A percentile compares a stretch with the other conserved stretches of the same genome.
phyloP scores from a whole-genome alignment of 2,329 filamentous ascomycete genomes.

The Alternaria burnsii region DNA sequence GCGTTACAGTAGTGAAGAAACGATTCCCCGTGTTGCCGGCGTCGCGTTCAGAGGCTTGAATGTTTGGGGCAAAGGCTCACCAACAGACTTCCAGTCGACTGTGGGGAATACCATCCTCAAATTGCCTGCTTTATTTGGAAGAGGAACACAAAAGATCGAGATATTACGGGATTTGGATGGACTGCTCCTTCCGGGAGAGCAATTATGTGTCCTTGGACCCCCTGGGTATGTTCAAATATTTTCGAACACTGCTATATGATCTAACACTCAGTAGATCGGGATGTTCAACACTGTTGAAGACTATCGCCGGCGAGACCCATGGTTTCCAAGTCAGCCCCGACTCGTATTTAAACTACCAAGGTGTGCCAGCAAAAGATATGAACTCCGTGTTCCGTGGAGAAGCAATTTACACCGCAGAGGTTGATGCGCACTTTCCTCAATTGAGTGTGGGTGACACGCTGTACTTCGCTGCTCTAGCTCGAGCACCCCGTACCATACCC shows the following conservation, averaged over 20 bases:
- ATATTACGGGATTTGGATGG: constrained; percentile 74
- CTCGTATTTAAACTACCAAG: constrained; percentile 83
- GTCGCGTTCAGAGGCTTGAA: constrained; percentile 70
- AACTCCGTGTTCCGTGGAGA: constrained; percentile 78
- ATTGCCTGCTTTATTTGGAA: constrained; percentile 62
- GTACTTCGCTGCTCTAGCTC: constrained; percentile 70
- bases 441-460: constrained; percentile 79
- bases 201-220: constrained; percentile 75
- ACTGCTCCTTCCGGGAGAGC: constrained; percentile 72
- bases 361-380: constrained; percentile 75
- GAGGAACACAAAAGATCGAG: constrained; percentile 64
- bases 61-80: constrained; percentile 71
- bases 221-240: constrained; percentile 53
- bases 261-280: constrained; percentile 55
- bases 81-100: constrained; percentile 73
- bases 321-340: constrained; percentile 75
- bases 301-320: constrained; percentile 80
- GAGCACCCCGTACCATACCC: constrained; percentile 68
- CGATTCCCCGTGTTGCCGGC: constrained; percentile 64
- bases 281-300: constrained; percentile 84
- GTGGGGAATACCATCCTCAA: constrained; percentile 68
- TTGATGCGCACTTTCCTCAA: constrained; percentile 80
- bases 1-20: constrained; percentile 55
- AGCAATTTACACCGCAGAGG: constrained; percentile 83
- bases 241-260: not conserved